These are phyloP conservation scores for Penicillium hordei DNA, from an alignment of 2,329 filamentous ascomycete genomes.

Conservation along the genomic window DNA sequence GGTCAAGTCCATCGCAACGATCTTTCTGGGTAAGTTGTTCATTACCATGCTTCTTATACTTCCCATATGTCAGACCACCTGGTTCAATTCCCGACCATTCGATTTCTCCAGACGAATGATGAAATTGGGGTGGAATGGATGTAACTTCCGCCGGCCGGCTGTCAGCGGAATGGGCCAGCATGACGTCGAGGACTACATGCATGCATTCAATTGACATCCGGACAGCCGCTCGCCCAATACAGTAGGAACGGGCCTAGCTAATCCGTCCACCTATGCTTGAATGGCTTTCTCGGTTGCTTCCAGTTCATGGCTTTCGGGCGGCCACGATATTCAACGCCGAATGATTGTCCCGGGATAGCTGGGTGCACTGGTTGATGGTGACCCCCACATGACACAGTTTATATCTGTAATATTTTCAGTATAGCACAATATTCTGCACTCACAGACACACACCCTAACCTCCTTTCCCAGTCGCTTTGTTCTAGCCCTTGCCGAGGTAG, in stretches of 20 bases:
- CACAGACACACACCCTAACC: background rate
- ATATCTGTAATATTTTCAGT: background rate
- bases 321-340: background rate
- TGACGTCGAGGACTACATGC: constrained; percentile 2
- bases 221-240: background rate
- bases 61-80: background rate
- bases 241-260: background rate
- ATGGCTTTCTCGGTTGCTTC: no score
- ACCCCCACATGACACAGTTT: no score
- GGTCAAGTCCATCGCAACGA: background rate
- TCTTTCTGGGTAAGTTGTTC: no score
- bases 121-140: background rate
- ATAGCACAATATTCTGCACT: no score
- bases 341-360: background rate
- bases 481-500: constrained; percentile 12
- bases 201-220: background rate
- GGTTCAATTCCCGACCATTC: background rate
- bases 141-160: constrained; percentile 2
- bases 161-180: constrained; percentile 4
- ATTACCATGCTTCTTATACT: background rate
- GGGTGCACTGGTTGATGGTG: background rate
- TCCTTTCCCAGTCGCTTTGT: background rate
- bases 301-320: no score
- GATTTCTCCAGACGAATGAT: background rate
- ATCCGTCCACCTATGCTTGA: background rate